phyloP scores from a whole-genome alignment of 495 filamentous ascomycete species.

The Penicillium riverlandense region DNA sequence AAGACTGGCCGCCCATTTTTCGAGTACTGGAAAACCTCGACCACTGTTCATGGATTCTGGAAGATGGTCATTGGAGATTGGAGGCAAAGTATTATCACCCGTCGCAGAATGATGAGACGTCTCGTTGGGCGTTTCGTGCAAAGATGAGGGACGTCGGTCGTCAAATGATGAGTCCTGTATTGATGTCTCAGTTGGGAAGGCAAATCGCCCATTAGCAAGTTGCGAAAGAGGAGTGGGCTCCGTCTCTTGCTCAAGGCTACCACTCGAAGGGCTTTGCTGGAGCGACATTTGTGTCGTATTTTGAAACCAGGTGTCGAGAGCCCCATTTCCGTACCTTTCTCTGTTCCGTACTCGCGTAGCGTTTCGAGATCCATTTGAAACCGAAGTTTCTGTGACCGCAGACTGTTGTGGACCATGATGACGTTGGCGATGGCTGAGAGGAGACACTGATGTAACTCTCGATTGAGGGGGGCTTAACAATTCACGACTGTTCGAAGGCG shows the following conservation, averaged over 20 bases:
- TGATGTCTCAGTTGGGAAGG: neutral
- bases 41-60: slow-evolving; percentile 13
- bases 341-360: slow-evolving; percentile 19
- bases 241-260: neutral
- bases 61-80: neutral
- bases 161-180: neutral
- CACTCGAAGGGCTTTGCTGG: neutral
- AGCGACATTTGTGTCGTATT: slow-evolving; percentile 17
- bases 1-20: slow-evolving; percentile 32
- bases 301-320: slow-evolving; percentile 35
- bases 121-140: neutral
- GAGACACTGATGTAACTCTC: slow-evolving; percentile 5
- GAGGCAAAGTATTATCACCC: too few species aligned
- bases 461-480: slow-evolving; percentile 3
- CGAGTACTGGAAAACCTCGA: slow-evolving; percentile 29
- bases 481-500: neutral
- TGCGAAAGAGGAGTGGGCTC: slow-evolving; percentile 11
- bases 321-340: slow-evolving; percentile 31
- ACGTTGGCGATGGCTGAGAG: neutral
- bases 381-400: neutral
- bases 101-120: neutral
- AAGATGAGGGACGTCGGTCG: neutral
- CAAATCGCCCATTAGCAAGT: slow-evolving; percentile 20
- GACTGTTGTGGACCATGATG: neutral
- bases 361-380: neutral